These are phyloP conservation scores for Gentiana straminea DNA, from an alignment of 257 asterid genomes.

Conservation along the genomic window DNA sequence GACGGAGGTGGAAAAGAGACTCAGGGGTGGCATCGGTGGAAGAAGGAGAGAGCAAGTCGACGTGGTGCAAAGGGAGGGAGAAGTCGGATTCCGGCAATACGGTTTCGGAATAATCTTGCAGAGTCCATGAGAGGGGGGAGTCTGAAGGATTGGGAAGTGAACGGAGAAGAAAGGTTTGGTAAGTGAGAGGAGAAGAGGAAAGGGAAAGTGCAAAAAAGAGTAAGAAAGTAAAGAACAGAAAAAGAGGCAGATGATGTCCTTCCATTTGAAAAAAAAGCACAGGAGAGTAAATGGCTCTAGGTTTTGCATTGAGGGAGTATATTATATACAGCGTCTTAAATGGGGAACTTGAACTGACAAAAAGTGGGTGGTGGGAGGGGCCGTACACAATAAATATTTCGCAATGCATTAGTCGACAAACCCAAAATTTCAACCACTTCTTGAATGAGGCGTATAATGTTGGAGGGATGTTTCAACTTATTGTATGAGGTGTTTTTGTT, in stretches of 20 bases:
- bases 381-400: too few relatives aligned
- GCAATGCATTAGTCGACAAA: too few relatives aligned
- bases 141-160: conserved; percentile 50
- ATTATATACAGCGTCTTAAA: not conserved
- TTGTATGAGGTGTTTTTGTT: too few relatives aligned
- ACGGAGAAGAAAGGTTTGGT: conserved; percentile 30
- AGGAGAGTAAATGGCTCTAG: not conserved
- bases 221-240: conserved; percentile 8
- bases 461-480: too few relatives aligned
- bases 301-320: conserved; percentile 5
- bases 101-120: conserved; percentile 10
- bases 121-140: conserved; percentile 31
- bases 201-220: conserved; percentile 10
- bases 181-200: conserved; percentile 21
- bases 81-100: conserved; percentile 11
- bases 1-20: conserved; percentile 54
- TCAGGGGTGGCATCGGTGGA: conserved; percentile 36
- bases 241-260: conserved; percentile 2
- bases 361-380: too few relatives aligned
- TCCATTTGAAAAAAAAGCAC: not conserved
- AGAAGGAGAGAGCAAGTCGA: conserved; percentile 38
- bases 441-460: too few relatives aligned
- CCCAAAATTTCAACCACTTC: too few relatives aligned
- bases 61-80: conserved; percentile 45
- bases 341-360: not conserved